Evolutionary conservation across 1,139 yeast species (phyloP).

Genomic region (Magnusiomyces tetraspermus): DNA sequence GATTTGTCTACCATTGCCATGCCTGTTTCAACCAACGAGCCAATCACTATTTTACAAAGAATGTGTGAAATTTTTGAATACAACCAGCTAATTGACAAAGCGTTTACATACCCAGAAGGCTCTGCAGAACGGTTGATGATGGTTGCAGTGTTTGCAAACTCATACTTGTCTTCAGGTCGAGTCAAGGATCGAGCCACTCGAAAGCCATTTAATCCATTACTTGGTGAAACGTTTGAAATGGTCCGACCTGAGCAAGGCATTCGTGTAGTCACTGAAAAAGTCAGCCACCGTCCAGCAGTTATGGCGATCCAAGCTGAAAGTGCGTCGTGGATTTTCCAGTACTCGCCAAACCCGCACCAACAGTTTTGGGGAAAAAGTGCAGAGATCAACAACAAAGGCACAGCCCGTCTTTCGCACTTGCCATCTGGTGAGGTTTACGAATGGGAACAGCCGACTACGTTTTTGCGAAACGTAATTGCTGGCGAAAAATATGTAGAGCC

Average conservation of each 20-base stretch:
- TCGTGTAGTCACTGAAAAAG: constrained; percentile 68
- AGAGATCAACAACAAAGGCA: constrained; percentile 71
- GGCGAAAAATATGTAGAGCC: constrained; percentile 97
- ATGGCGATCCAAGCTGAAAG: constrained; percentile 75
- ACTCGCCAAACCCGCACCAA: constrained; percentile 71
- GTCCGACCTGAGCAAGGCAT: constrained; percentile 70
- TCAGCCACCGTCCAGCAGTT: constrained; percentile 70
- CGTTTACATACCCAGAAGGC: constrained; percentile 37
- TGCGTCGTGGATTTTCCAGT: constrained; percentile 62
- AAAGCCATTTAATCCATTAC: constrained; percentile 85
- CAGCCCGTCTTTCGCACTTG: constrained; percentile 45
- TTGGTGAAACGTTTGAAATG: constrained; percentile 80
- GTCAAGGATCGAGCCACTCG: constrained; percentile 66
- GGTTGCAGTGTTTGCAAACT: constrained; percentile 76
- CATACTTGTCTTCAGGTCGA: constrained; percentile 60
- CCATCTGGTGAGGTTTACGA: constrained; percentile 62
- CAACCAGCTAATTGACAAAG: constrained; percentile 53
- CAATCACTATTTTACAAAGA: constrained; percentile 70
- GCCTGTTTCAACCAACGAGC: constrained; percentile 95
- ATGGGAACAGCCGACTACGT: constrained; percentile 76
- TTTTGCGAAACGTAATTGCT: constrained; percentile 78
- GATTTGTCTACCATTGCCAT: constrained; percentile 78
- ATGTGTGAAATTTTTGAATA: constrained; percentile 76
- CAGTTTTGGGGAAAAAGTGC: constrained; percentile 94
- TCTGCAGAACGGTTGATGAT: constrained; percentile 54